Evolutionary conservation across 306 rosid genomes (phyloP).

Genomic region (Begonia fuchsioides): DNA sequence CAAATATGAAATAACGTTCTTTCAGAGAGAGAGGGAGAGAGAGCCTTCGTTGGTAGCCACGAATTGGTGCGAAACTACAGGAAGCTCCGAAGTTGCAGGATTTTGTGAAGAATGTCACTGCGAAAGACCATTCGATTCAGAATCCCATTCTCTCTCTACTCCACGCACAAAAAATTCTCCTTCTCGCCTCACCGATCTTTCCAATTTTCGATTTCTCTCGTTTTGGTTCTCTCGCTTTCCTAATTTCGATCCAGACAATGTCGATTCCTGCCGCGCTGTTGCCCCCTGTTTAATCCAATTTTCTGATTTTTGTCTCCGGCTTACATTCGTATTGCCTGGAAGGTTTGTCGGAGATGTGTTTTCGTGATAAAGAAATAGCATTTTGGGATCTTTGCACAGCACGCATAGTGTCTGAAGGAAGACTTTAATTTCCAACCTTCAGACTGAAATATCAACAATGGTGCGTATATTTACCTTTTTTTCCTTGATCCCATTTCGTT

Average conservation of each 20-base stretch:
- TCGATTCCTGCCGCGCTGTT: not conserved
- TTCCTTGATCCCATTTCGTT: not conserved
- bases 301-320: not conserved
- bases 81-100: constrained; percentile 60
- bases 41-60: constrained; percentile 26
- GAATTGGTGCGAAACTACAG: constrained; percentile 71
- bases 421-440: constrained; percentile 10
- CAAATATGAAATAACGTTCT: not conserved
- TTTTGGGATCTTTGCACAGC: constrained; percentile 11
- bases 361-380: constrained; percentile 4
- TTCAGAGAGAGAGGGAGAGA: constrained; percentile 3
- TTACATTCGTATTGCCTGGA: constrained; percentile 1
- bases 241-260: constrained; percentile 5
- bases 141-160: constrained; percentile 28
- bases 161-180: constrained; percentile 11
- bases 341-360: constrained; percentile 3
- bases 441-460: constrained; percentile 30
- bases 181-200: constrained; percentile 7
- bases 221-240: no score
- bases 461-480: constrained; percentile 14
- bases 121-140: constrained; percentile 29
- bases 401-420: constrained; percentile 19
- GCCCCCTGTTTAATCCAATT: constrained; percentile 8
- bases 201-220: no score
- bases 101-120: constrained; percentile 51